A percentile compares a stretch with the other conserved stretches of the same genome.
Evolutionary conservation across 2,329 filamentous ascomycete genomes (phyloP).

Genomic region (Clonostachys sp.): DNA sequence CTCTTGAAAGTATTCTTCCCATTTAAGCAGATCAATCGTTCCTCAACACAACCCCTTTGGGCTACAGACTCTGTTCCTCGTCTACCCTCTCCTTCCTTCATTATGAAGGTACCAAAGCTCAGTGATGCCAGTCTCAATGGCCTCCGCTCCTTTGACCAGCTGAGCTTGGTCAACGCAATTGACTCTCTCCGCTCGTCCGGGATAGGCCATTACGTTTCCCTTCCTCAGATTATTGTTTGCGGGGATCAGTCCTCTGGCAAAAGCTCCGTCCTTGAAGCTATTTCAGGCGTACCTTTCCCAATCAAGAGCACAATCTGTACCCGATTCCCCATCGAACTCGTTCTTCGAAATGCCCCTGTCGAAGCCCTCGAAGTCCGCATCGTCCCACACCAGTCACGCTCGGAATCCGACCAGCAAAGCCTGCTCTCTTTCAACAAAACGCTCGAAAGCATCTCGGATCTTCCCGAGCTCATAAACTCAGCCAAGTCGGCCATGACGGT

Average conservation of each 20-base stretch:
- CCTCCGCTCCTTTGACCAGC: conserved; percentile 16
- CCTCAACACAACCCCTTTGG: too few relatives aligned
- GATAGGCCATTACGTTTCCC: conserved; percentile 27
- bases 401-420: conserved; percentile 12
- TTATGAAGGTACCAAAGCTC: too few relatives aligned
- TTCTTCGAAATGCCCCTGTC: conserved; percentile 39
- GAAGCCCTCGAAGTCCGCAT: conserved; percentile 30
- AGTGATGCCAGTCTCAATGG: not conserved
- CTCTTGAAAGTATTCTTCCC: too few relatives aligned
- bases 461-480: conserved; percentile 27
- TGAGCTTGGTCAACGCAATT: conserved; percentile 30
- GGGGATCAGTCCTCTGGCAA: conserved; percentile 41
- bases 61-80: too few relatives aligned
- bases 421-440: conserved; percentile 12
- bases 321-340: conserved; percentile 57
- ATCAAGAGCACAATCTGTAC: conserved; percentile 55
- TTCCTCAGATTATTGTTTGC: conserved; percentile 45
- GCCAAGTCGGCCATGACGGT: conserved; percentile 46
- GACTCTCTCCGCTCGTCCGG: conserved; percentile 28
- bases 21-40: too few relatives aligned
- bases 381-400: conserved; percentile 19
- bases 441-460: conserved; percentile 22
- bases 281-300: conserved; percentile 58
- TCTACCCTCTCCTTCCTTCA: too few relatives aligned
- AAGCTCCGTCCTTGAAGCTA: conserved; percentile 60